phyloP scores from a whole-genome alignment of 805 yeast genomes.

The Dipodascus geniculatus region DNA sequence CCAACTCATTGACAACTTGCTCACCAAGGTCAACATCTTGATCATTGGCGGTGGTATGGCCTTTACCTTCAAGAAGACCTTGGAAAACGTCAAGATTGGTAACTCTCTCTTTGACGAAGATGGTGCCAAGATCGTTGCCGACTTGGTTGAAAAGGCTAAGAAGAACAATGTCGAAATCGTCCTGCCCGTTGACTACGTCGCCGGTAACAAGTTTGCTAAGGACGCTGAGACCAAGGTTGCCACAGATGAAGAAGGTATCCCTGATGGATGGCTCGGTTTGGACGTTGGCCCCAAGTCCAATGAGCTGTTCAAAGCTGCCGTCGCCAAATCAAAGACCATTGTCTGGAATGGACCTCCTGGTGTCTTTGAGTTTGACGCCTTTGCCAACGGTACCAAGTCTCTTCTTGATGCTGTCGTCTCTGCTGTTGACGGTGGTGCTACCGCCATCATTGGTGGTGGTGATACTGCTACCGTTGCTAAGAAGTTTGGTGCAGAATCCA shows the following conservation, averaged over 20 bases:
- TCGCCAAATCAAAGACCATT: constrained; percentile 90
- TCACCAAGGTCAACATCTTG: constrained; percentile 89
- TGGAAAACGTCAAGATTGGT: constrained; percentile 80
- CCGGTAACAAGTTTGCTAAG: constrained; percentile 87
- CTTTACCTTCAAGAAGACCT: constrained; percentile 93
- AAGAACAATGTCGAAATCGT: constrained; percentile 87
- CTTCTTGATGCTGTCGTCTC: constrained; percentile 80
- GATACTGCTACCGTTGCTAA: constrained; percentile 98
- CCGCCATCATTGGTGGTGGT: constrained; percentile 96
- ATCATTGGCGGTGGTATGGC: constrained; percentile 99
- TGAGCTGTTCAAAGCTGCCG: constrained; percentile 67
- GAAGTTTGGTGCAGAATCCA: constrained; percentile 94
- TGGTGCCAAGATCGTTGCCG: constrained; percentile 91
- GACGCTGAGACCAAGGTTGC: constrained; percentile 82
- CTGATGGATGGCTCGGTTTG: constrained; percentile 91
- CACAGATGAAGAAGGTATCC: constrained; percentile 82
- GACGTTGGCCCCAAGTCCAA: constrained; percentile 90
- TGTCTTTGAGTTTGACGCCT: constrained; percentile 93
- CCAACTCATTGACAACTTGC: constrained; percentile 83
- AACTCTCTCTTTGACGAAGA: constrained; percentile 84
- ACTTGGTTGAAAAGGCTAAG: constrained; percentile 92
- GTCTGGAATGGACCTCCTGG: constrained; percentile 99
- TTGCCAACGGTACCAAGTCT: constrained; percentile 83
- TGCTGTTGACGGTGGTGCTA: constrained; percentile 82
- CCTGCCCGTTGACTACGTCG: constrained; percentile 90